Evolutionary conservation across 2,329 filamentous ascomycete genomes (phyloP).

Genomic region (Fusarium sp.): DNA sequence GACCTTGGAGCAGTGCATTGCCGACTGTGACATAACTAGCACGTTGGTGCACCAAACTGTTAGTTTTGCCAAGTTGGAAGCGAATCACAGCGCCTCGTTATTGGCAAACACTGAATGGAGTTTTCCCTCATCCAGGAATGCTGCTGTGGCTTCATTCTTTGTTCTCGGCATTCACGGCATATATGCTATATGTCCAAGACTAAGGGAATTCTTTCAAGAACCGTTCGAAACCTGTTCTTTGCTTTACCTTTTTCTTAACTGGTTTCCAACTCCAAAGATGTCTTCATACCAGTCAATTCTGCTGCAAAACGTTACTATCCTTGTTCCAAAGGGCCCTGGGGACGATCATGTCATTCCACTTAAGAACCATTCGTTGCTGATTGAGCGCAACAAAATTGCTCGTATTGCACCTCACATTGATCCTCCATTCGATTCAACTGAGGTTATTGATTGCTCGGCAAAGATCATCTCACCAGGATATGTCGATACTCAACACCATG

Average conservation of each 20-base stretch:
- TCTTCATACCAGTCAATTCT: background rate
- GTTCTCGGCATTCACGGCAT: background rate
- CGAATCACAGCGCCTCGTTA: background rate
- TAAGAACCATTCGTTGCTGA: slow-evolving; percentile 5
- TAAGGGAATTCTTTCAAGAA: fast-evolving
- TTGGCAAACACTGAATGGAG: background rate
- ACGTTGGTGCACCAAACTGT: background rate
- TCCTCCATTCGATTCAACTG: background rate
- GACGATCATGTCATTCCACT: background rate
- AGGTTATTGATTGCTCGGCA: background rate
- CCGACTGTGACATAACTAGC: background rate
- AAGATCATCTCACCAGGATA: background rate
- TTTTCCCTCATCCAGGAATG: background rate
- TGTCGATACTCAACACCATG: slow-evolving; percentile 13
- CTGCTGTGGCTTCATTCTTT: background rate
- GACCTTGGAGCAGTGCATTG: background rate
- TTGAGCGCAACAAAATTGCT: background rate
- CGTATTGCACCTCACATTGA: background rate
- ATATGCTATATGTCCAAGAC: fast-evolving
- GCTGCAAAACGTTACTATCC: background rate
- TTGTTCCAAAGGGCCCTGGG: background rate
- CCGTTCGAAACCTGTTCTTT: fast-evolving
- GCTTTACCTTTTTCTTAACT: fast-evolving
- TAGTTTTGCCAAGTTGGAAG: background rate
- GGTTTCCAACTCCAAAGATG: background rate